Evolutionary conservation across 805 yeast species (phyloP), one percentile per base, ranked within the genome.

Genomic region (Candida krabiensis): DNA sequence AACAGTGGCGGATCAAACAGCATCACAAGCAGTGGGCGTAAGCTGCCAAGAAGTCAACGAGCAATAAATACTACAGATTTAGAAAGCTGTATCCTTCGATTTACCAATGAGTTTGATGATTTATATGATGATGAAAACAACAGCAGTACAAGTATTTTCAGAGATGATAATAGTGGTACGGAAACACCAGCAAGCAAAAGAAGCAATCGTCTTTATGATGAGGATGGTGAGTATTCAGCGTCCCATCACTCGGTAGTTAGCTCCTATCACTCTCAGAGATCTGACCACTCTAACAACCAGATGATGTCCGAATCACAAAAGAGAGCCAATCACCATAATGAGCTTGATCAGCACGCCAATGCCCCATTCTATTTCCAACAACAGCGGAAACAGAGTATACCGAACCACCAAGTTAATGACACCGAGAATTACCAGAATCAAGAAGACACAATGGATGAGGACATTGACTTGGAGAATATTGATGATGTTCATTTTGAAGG

Each of bases 31-130:
- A 44, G 51, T 28, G 46, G 51, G 4, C 40, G 44, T 9, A 45
- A 38, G 24, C n/a, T 50, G 4, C 39, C 53, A 5, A 44, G 58
- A 40, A 42, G 46, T 21, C 56, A 56, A 30, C 37, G 55, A 15
- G 60, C 64, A 5, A 45, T 64, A 4, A 69, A 69, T 46, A 66
- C 71, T 0, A 44, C 66, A 12, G 72, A 66, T 42, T 44, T 68
- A 25, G 68, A 69, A 49, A 66, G 67, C 33, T 67, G 71, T 43
- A 55, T 69, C 14, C 31, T 64, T 24, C 56, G 61, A 25, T 67
- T 69, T 40, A 53, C 71, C 1, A 63, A 62, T 41, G 73, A 69
- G 31, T 69, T 68, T 48, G 71, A 68, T 47, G 71, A 66, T 37
- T 42, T 51, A 9, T 53, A 51, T 29, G 61, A 54, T 16, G 60